phyloP scores from a whole-genome alignment of 1,284 basidiomycete genomes.

The Amylostereum areolatum region DNA sequence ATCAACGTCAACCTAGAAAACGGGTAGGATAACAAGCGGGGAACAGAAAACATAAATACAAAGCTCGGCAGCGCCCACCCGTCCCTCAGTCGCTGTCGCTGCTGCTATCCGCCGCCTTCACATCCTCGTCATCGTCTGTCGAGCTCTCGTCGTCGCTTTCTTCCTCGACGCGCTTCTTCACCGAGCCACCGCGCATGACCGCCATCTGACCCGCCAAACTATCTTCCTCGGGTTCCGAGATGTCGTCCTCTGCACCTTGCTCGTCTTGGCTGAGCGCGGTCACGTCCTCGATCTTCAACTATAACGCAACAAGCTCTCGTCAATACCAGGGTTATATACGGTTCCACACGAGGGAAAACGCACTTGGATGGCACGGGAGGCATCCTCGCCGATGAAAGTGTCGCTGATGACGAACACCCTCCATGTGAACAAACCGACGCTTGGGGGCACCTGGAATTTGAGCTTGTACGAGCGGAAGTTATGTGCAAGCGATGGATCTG shows the following conservation, averaged over 20 bases:
- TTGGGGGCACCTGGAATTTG: constrained; percentile 92
- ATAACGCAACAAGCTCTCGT: constrained; percentile 6
- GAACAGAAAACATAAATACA: no score
- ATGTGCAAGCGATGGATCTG: constrained; percentile 48
- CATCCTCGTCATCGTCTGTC: constrained; percentile 42
- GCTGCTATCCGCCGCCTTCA: constrained; percentile 33
- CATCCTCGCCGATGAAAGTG: constrained; percentile 83
- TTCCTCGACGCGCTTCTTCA: constrained; percentile 54
- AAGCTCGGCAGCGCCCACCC: no score
- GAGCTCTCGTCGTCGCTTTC: constrained; percentile 44
- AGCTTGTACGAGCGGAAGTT: constrained; percentile 83
- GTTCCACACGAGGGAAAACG: constrained; percentile 19
- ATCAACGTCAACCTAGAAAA: no score
- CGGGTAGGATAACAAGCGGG: no score
- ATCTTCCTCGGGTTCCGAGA: constrained; percentile 95
- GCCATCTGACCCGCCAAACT: constrained; percentile 98
- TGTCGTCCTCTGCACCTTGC: constrained; percentile 76
- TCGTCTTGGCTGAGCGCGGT: constrained; percentile 55
- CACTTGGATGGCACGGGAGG: constrained; percentile 67
- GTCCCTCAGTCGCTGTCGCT: constrained; percentile 30
- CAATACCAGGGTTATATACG: neutral
- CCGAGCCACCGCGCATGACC: constrained; percentile 86
- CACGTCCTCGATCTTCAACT: constrained; percentile 82
- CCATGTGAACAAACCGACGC: constrained; percentile 85
- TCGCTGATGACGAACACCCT: constrained; percentile 84